Evolutionary conservation across 169 alveolate genomes (phyloP).

Genomic region (Toxoplasma gondii): DNA sequence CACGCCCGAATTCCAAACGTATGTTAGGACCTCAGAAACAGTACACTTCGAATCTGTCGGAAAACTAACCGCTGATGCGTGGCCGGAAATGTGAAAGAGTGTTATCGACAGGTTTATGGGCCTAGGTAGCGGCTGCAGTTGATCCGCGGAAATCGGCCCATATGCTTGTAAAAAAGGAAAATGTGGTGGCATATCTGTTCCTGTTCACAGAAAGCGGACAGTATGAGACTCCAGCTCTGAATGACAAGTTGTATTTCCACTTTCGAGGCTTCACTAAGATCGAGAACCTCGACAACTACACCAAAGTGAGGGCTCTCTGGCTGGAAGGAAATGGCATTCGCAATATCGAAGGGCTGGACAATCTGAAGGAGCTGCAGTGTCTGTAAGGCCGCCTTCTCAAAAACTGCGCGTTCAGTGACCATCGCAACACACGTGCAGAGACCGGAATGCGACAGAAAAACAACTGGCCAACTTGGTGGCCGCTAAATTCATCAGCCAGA

Average conservation of each 20-base stretch:
- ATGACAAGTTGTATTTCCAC: constrained; percentile 92
- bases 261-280: constrained; percentile 90
- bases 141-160: too few species aligned
- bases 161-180: not conserved
- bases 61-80: too few species aligned
- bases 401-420: too few species aligned
- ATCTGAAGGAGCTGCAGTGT: constrained; percentile 83
- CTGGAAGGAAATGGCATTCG: constrained; percentile 93
- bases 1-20: not conserved
- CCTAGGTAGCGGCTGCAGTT: too few species aligned
- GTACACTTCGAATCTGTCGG: too few species aligned
- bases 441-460: too few species aligned
- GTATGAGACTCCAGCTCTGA: constrained; percentile 89
- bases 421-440: too few species aligned
- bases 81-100: too few species aligned
- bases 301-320: constrained; percentile 89
- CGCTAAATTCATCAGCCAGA: too few species aligned
- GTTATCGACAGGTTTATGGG: too few species aligned
- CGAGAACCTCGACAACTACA: constrained; percentile 87
- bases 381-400: constrained; percentile 71
- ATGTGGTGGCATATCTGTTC: not conserved
- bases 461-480: too few species aligned
- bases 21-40: too few species aligned
- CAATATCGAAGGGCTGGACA: constrained; percentile 86
- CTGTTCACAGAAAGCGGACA: constrained; percentile 73